phyloP scores from a whole-genome alignment of 768 basidiomycete species.

The Macrolepiota dolichaula region DNA sequence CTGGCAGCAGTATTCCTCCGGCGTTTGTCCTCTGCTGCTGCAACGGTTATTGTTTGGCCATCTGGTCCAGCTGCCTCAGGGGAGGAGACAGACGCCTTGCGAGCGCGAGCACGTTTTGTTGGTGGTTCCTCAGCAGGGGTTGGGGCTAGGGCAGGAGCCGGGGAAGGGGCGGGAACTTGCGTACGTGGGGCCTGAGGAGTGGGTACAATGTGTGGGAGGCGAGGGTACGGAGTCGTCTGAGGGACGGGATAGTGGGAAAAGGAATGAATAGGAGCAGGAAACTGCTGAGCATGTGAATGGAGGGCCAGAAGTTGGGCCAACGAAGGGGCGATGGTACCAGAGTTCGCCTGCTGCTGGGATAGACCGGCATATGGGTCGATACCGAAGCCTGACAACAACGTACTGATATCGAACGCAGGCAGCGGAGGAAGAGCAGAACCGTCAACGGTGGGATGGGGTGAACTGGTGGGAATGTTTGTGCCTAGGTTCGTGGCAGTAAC shows the following conservation, averaged over 20 bases:
- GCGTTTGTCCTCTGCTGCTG: slow-evolving; percentile 84
- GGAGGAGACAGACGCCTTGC: slow-evolving; percentile 42
- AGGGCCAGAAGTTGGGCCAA: slow-evolving; percentile 70
- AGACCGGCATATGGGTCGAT: slow-evolving; percentile 38
- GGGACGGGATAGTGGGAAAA: slow-evolving; percentile 17
- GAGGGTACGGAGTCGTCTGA: slow-evolving; percentile 21
- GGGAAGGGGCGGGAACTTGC: slow-evolving; percentile 17
- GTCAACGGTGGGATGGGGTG: slow-evolving; percentile 28
- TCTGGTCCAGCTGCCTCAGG: slow-evolving; percentile 26
- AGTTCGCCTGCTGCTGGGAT: slow-evolving; percentile 27
- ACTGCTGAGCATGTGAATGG: slow-evolving; percentile 30
- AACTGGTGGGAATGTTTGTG: slow-evolving; percentile 18
- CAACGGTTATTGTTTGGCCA: slow-evolving; percentile 25
- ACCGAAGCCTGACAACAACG: slow-evolving; percentile 34
- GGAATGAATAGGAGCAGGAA: slow-evolving; percentile 21
- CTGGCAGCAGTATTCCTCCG: slow-evolving; percentile 90
- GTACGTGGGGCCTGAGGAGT: slow-evolving; percentile 12
- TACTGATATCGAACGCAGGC: slow-evolving; percentile 38
- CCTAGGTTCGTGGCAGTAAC: slow-evolving; percentile 45
- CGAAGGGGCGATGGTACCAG: slow-evolving; percentile 42
- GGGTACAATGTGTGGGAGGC: slow-evolving; percentile 17
- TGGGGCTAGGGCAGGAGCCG: slow-evolving; percentile 13
- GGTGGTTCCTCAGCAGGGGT: slow-evolving; percentile 31
- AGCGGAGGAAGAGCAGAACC: slow-evolving; percentile 27
- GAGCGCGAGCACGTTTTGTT: slow-evolving; percentile 55